Percentiles rank a stretch among this genome's conserved stretches.
These are phyloP conservation scores for Kodamaea fungicola DNA, from an alignment of 1,139 yeast genomes.

Conservation along the genomic window DNA sequence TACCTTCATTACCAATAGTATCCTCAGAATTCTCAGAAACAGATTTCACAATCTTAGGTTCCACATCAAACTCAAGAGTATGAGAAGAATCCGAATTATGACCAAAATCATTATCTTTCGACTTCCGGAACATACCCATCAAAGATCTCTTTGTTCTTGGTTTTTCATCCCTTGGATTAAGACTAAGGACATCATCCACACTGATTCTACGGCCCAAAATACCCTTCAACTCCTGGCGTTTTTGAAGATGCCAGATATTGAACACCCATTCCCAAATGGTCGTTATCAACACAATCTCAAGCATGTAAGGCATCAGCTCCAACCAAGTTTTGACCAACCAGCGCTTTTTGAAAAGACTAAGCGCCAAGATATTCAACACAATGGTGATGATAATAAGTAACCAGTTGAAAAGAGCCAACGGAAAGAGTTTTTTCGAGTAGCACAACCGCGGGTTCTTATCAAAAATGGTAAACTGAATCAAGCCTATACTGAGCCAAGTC, in stretches of 20 bases:
- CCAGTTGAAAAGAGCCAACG: conserved; percentile 41
- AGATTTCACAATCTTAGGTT: no score
- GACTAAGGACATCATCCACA: conserved; percentile 28
- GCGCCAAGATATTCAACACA: conserved; percentile 25
- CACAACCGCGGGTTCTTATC: conserved; percentile 31
- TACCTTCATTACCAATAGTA: no score
- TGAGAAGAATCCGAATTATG: no score
- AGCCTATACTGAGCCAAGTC: conserved; percentile 23
- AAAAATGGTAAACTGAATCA: conserved; percentile 28
- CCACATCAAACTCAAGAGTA: no score
- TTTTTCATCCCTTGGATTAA: conserved; percentile 1
- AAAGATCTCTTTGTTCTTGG: neutral
- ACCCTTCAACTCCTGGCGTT: conserved; percentile 41
- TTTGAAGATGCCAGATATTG: conserved; percentile 40
- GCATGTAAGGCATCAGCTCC: conserved; percentile 29
- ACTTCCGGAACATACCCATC: neutral
- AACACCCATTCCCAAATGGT: conserved; percentile 53
- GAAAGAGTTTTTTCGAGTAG: conserved; percentile 35
- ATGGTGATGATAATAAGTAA: conserved; percentile 27
- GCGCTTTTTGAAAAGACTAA: conserved; percentile 21
- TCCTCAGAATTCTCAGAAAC: no score
- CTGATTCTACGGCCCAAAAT: conserved; percentile 48
- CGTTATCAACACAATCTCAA: conserved; percentile 39
- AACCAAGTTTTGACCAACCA: conserved; percentile 42
- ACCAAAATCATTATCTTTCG: no score